phyloP scores from a whole-genome alignment of 1,139 yeast species.

The Sugiyamaella neomexicana region DNA sequence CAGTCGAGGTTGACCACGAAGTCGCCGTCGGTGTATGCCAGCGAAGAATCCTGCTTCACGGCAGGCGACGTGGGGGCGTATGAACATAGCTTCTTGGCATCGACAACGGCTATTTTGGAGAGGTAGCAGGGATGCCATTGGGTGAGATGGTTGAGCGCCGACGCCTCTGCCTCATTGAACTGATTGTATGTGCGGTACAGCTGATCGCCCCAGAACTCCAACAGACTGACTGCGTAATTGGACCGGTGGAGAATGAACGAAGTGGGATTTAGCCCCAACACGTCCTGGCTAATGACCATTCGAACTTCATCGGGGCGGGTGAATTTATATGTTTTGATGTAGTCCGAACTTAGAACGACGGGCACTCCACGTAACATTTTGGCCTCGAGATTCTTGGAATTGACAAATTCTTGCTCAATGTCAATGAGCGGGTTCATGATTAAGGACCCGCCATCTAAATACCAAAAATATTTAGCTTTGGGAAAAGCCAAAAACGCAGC shows the following conservation, averaged over 20 bases:
- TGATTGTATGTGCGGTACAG: conserved; percentile 63
- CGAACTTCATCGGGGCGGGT: conserved; percentile 54
- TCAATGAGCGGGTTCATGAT: conserved; percentile 66
- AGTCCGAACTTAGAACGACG: conserved; percentile 64
- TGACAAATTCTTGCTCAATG: conserved; percentile 52
- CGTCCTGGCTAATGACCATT: conserved; percentile 67
- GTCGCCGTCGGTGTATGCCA: conserved; percentile 40
- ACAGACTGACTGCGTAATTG: conserved; percentile 59
- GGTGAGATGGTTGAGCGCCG: conserved; percentile 72
- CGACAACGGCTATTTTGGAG: conserved; percentile 69
- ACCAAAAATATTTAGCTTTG: conserved; percentile 80
- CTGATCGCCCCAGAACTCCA: conserved; percentile 76
- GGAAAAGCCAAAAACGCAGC: conserved; percentile 91
- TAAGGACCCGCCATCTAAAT: conserved; percentile 60
- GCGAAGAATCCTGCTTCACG: conserved; percentile 30
- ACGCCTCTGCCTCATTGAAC: conserved; percentile 55
- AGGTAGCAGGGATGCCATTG: conserved; percentile 92
- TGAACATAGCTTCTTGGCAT: conserved; percentile 56
- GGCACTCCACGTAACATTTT: conserved; percentile 67
- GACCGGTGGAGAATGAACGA: conserved; percentile 71
- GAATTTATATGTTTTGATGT: conserved; percentile 67
- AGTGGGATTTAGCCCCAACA: conserved; percentile 58
- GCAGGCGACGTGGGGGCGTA: conserved; percentile 28
- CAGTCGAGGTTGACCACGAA: conserved; percentile 41
- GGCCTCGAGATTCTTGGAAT: conserved; percentile 55